phyloP scores from a whole-genome alignment of 164 flowering plant species.

The Berberis vulgaris region DNA sequence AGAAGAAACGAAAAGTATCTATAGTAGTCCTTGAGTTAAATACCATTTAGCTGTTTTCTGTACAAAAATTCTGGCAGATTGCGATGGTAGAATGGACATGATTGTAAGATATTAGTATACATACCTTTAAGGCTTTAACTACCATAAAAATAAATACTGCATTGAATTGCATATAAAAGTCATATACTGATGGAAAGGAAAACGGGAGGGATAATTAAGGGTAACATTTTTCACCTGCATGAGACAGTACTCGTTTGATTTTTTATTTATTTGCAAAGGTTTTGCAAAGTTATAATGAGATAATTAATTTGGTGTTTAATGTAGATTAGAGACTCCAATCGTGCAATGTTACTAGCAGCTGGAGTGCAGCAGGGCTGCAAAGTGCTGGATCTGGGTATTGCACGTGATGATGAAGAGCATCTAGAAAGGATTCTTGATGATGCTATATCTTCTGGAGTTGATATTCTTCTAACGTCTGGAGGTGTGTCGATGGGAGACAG shows the following conservation, averaged over 20 bases:
- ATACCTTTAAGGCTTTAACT: too few relatives aligned
- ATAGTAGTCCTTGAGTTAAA: too few relatives aligned
- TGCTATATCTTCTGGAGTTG: conserved; percentile 52
- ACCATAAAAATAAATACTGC: too few relatives aligned
- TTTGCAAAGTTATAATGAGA: neutral
- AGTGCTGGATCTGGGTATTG: conserved; percentile 87
- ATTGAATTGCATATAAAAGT: too few relatives aligned
- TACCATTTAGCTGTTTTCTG: too few relatives aligned
- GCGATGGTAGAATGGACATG: too few relatives aligned
- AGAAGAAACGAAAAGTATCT: too few relatives aligned
- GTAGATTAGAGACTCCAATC: conserved; percentile 97
- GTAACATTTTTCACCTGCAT: too few relatives aligned
- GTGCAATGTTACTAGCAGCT: conserved; percentile 85
- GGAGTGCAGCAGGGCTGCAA: conserved; percentile 64
- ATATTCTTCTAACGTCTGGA: conserved; percentile 83
- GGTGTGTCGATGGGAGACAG: conserved; percentile 99
- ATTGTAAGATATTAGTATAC: too few relatives aligned
- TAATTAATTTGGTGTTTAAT: conserved; percentile 1
- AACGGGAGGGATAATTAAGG: too few relatives aligned
- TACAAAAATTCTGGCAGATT: too few relatives aligned
- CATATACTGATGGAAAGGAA: too few relatives aligned
- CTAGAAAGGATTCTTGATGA: conserved; percentile 46
- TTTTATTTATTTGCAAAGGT: neutral
- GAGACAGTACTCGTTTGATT: neutral
- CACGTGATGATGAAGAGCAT: conserved; percentile 62